Base-by-base conservation (phyloP, 257 asterid genomes). In the Verbena officinalis region DNA sequence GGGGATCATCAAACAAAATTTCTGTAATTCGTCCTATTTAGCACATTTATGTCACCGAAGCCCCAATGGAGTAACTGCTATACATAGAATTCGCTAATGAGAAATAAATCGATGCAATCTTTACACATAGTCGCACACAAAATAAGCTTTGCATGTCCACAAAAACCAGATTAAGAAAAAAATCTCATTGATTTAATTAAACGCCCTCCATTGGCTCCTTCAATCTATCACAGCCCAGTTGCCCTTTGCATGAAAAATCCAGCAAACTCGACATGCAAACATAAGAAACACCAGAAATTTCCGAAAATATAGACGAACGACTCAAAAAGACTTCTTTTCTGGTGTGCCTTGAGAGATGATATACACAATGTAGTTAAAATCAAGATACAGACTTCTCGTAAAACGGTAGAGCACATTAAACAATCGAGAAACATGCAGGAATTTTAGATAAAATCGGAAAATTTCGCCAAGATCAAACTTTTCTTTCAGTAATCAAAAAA, bases 211-310 rank as follows among this genome's bases (percentile, higher is more conserved):
- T 48, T 58, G 23, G 36, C 36, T 48, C 23, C 23, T 61, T 65
- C 75, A 51, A 59, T 69, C 36, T 19, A 57, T 9, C 40, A 38
- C 70, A 65, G 39, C 44, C n/a, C 20, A 62, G 27, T 16, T n/a
- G 40, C 44, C 68, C 59, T 56, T 34, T 27, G 55, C 75, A 64
- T 24, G 38, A 74, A 67, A n/a, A 72, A 42, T 33, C 13, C 24
- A 34, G 54, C 42, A 58, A 74, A 65, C 44, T 40, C 78, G 65
- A 64, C 86, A 75, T 79, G 81, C 86, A 79, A 44, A 55, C 48
- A 30, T 53, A 50, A 53, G 22, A 52, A 20, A 38, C 59, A 55
- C 4, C 5, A 56, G 38, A 9, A 5, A 24, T 11, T 43, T 31
- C 11, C 45, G 17, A 7, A 16, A n/a, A 34, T 44, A n/a, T 48